phyloP scores from a whole-genome alignment of 2,329 filamentous ascomycete species.

The Microcyclospora pomicola region DNA sequence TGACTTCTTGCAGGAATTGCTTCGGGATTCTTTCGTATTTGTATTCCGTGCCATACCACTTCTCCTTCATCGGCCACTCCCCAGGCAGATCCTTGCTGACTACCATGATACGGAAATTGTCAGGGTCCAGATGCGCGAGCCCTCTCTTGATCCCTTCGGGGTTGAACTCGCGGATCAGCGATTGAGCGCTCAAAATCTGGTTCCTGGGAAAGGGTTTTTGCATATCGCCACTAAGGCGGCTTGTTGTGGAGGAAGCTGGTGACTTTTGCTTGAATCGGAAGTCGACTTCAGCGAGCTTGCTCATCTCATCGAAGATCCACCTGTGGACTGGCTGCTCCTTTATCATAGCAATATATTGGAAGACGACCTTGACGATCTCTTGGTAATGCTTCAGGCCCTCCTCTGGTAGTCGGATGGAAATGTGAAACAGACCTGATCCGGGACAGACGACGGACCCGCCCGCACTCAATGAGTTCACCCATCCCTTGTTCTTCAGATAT shows the following conservation, averaged over 20 bases:
- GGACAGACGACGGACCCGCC: slow-evolving; percentile 65
- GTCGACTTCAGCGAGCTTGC: slow-evolving; percentile 77
- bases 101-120: slow-evolving; percentile 78
- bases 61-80: slow-evolving; percentile 75
- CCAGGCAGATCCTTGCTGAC: slow-evolving; percentile 75
- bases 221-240: slow-evolving; percentile 73
- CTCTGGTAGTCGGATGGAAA: slow-evolving; percentile 67
- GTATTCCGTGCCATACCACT: slow-evolving; percentile 97
- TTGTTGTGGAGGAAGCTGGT: slow-evolving; percentile 78
- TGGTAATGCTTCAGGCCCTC: slow-evolving; percentile 72
- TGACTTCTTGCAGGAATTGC: slow-evolving; percentile 60
- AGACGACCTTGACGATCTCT: slow-evolving; percentile 69
- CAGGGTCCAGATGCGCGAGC: slow-evolving; percentile 60
- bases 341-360: slow-evolving; percentile 83
- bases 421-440: slow-evolving; percentile 66
- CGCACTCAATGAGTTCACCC: slow-evolving; percentile 71
- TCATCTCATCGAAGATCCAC: slow-evolving; percentile 92
- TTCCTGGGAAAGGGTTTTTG: slow-evolving; percentile 79
- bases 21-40: slow-evolving; percentile 64
- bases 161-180: slow-evolving; percentile 66
- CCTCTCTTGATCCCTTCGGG: slow-evolving; percentile 60
- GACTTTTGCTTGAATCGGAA: slow-evolving; percentile 94
- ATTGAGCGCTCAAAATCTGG: slow-evolving; percentile 70
- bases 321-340: slow-evolving; percentile 66
- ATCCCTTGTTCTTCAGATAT: slow-evolving; percentile 79